Base-by-base conservation (phyloP, 495 filamentous ascomycete genomes). In the Penicillium daleae region DNA sequence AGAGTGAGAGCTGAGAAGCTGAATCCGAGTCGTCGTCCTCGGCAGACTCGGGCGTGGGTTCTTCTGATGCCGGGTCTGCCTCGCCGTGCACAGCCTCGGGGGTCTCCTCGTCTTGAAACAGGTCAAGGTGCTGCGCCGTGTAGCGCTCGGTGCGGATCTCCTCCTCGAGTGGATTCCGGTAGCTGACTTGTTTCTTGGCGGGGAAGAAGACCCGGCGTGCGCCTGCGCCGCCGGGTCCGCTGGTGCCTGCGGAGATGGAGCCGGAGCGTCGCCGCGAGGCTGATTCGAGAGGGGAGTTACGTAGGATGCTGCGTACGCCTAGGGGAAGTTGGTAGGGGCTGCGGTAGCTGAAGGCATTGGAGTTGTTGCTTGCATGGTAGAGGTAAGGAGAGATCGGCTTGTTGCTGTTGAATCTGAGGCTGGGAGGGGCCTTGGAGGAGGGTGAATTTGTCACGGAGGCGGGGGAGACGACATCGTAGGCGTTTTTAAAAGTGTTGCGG, bases 401-500 rank as follows among this genome's bases (percentile, higher is more conserved):
- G 76, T 48, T 74, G 73, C 15, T 71, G 69, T 27, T 78, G 70
- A 71, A 71, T 32, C 68, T 68, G 59, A 49, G 77, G 66, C 50
- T 76, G 29, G 66, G 48, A 21, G 76, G 29, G 32, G 63, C 35
- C 62, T 65, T 73, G 46, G 65, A 60, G 39, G 65, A 60, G 33
- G 70, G 70, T 0, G 81, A 79, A 52, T 64, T 68, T 15, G 85
- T 85, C 7, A 87, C 85, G 35, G 89, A 87, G 52, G 85, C 81
- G 52, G 89, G 85, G 17, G 86, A 87, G n/a, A 83, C 77, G 33
- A 83, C 83, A 31, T 90, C 87, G 71, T 92, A 92, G 59, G 87
- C 86, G 72, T 96, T 95, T 33, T 86, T 87, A 65, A 92, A 88
- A 37, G 91, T 96, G 71, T 94, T 96, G 72, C 90, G 89, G 24